Percentiles rank a stretch among this genome's conserved stretches.
Evolutionary conservation across 192 early-diverging fungal species (phyloP).

Genomic region (Powellomyces hirtus): DNA sequence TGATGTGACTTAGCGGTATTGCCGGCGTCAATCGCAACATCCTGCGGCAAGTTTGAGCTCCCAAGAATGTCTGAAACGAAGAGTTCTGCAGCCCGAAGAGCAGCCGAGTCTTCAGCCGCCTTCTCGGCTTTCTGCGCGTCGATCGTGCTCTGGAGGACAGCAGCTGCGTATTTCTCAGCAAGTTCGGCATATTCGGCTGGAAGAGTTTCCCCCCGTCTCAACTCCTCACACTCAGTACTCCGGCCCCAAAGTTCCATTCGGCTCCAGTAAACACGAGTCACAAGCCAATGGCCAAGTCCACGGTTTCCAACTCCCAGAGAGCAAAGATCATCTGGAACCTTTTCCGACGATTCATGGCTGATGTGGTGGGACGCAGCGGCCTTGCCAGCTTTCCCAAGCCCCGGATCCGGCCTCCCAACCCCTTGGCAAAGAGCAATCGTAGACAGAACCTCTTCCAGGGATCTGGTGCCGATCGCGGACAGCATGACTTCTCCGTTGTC

Average conservation of each 20-base stretch:
- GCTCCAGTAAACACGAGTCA: conserved; percentile 27
- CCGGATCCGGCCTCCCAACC: conserved; percentile 11
- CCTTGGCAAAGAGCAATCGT: conserved; percentile 20
- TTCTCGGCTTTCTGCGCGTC: background rate
- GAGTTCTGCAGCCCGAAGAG: no score
- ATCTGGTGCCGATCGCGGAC: conserved; percentile 23
- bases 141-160: background rate
- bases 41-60: no score
- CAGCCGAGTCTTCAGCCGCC: no score
- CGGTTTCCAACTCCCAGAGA: conserved; percentile 5
- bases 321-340: conserved; percentile 1
- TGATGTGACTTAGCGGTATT: no score
- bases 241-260: conserved; percentile 4
- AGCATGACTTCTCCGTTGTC: conserved; percentile 12
- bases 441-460: conserved; percentile 12
- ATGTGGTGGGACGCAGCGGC: background rate
- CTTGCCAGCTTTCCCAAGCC: conserved; percentile 4
- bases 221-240: conserved; percentile 6
- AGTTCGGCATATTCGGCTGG: background rate
- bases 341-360: no score
- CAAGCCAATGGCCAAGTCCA: conserved; percentile 14
- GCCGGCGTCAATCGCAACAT: no score
- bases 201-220: background rate
- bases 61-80: no score
- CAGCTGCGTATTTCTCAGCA: background rate